These are phyloP conservation scores for Lactarius hatsudake DNA, from an alignment of 768 basidiomycete genomes.

Conservation along the genomic window DNA sequence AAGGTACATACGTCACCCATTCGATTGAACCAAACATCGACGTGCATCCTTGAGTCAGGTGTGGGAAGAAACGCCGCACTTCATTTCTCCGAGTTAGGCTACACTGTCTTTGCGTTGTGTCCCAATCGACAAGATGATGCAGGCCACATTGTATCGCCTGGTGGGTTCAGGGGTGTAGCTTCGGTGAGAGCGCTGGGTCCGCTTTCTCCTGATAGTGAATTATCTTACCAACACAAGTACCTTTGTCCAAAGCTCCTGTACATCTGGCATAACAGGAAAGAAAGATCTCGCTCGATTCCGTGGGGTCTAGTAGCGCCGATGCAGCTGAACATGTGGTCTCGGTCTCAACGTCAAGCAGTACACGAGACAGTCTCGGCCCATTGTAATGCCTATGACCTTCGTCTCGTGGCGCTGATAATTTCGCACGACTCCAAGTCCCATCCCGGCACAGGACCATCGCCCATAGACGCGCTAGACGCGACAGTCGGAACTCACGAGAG, in stretches of 20 bases:
- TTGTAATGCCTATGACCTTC: conserved; percentile 32
- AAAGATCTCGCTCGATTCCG: conserved; percentile 30
- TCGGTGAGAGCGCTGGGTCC: conserved; percentile 29
- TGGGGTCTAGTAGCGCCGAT: conserved; percentile 37
- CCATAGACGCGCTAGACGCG: background rate
- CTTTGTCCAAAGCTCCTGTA: conserved; percentile 32
- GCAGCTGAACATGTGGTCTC: conserved; percentile 32
- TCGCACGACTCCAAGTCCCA: conserved; percentile 22
- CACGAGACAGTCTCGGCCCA: conserved; percentile 35
- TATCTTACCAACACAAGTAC: conserved; percentile 6
- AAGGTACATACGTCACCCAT: conserved; percentile 27
- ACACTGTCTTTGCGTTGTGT: conserved; percentile 36
- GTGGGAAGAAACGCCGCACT: conserved; percentile 34
- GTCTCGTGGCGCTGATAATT: conserved; percentile 34
- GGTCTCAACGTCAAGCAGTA: conserved; percentile 32
- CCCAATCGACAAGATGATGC: conserved; percentile 25
- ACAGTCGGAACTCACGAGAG: background rate
- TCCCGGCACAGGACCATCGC: conserved; percentile 8
- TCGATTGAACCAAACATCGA: background rate
- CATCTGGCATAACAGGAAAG: conserved; percentile 36
- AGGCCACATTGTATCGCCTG: conserved; percentile 1
- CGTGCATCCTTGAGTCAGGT: conserved; percentile 28
- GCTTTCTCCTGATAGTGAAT: conserved; percentile 3
- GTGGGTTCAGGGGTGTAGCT: conserved; percentile 25
- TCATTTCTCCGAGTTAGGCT: conserved; percentile 36